Evolutionary conservation across 129 eudicot genomes (phyloP).

Genomic region (Helianthus tuberosus): DNA sequence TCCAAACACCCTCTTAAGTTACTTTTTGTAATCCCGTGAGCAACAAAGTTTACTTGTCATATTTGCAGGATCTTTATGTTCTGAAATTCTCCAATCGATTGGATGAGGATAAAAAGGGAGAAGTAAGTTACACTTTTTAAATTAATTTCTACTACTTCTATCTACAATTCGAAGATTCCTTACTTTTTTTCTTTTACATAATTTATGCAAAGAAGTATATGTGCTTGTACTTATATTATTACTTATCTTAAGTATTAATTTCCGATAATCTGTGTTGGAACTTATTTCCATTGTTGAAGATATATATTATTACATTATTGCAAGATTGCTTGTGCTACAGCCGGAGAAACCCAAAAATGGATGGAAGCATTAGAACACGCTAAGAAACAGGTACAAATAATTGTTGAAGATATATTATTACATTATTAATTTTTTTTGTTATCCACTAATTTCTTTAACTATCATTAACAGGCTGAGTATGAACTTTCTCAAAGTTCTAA

Average conservation of each 20-base stretch:
- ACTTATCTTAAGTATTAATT: background rate
- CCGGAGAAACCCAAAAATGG: constrained; percentile 88
- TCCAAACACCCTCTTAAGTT: background rate
- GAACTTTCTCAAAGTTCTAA: constrained; percentile 74
- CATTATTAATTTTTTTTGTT: background rate
- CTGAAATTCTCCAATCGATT: constrained; percentile 78
- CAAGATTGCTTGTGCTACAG: constrained; percentile 97
- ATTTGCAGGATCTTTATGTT: constrained; percentile 75
- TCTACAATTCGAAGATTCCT: background rate
- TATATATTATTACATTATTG: constrained; percentile 37
- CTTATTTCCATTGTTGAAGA: constrained; percentile 21
- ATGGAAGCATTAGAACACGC: constrained; percentile 95
- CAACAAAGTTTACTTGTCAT: constrained; percentile 1
- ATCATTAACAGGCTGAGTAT: constrained; percentile 64
- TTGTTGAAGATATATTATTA: background rate
- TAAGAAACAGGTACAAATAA: constrained; percentile 67
- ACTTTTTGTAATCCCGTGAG: background rate
- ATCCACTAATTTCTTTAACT: constrained; percentile 6
- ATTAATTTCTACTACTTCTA: constrained; percentile 11
- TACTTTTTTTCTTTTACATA: background rate
- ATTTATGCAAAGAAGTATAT: background rate
- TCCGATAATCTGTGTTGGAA: constrained; percentile 11
- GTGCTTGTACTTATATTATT: background rate
- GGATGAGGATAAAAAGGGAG: constrained; percentile 91
- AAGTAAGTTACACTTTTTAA: constrained; percentile 59